Evolutionary conservation across 2,329 filamentous ascomycete genomes (phyloP), one percentile per base, ranked within the genome.

Genomic region (Periconia macrospinosa): DNA sequence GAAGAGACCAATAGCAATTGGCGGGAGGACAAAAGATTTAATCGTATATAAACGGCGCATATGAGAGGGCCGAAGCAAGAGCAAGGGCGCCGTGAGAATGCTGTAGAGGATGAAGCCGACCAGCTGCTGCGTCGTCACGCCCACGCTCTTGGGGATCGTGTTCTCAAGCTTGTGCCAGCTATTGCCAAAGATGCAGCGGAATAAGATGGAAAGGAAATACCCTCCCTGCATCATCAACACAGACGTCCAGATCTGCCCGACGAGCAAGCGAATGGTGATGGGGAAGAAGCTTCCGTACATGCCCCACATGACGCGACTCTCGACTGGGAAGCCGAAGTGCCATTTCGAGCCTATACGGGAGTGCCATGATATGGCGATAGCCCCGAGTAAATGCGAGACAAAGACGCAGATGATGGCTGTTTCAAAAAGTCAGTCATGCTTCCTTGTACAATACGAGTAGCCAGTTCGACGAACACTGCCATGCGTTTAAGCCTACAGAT

Each of bases 261-360:
- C 70, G 1, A 68, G 55, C 9, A 60, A 57, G 6, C 65, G 57
- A 19, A 68, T 64, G 50, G 69, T 62, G 49, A 76, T 65, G 56
- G 76, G 75, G 19, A 70, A 67, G 45, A 68, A 68, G 1, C 67
- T 63, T 40, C 71, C 73, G 18, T 63, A 66, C 30, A 74, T 65
- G 9, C 54, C 54, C 49, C 45, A 56, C n/a, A 49, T 30, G 27
- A 42, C 43, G 23, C 54, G 50, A 27, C 35, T 35, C 15, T 48
- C 42, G 41, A 56, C 51, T 1, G 54, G 50, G 30, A 53, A 56
- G 2, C 54, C 54, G 35, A 49, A 49, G 45, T 56, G 53, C 45
- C 46, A 56, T 41, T 52, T 53, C n/a, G 53, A 37, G 20, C 53
- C 52, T 19, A 55, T 48, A 2, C 49, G 49, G 2, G 53, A 55